Evolutionary conservation across 2,329 filamentous ascomycete genomes (phyloP).

Genomic region (Cladorrhinum sp.): DNA sequence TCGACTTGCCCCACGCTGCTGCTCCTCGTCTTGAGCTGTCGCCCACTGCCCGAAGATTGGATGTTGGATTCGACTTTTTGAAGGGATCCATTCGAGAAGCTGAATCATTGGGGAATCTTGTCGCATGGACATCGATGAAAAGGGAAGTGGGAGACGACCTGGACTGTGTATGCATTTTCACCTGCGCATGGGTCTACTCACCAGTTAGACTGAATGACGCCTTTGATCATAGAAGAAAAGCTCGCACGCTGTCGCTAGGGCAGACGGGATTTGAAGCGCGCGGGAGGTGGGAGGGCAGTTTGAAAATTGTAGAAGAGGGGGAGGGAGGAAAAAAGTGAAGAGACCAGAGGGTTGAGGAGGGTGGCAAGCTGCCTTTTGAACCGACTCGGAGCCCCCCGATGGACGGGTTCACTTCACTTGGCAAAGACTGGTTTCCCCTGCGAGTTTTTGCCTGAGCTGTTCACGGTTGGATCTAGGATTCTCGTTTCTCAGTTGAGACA

Average conservation of each 20-base stretch:
- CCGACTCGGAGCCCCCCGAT: slow-evolving; percentile 17
- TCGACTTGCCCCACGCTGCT: background rate
- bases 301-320: slow-evolving; percentile 27
- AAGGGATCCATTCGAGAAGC: background rate
- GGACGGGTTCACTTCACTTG: slow-evolving; percentile 10
- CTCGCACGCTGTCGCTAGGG: slow-evolving; percentile 16
- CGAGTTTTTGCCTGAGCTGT: slow-evolving; percentile 7
- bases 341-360: slow-evolving; percentile 26
- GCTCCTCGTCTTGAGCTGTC: background rate
- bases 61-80: background rate
- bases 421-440: slow-evolving; percentile 12
- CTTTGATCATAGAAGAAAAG: slow-evolving; percentile 13
- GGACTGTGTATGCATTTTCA: background rate
- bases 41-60: background rate
- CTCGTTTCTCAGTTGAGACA: slow-evolving; percentile 24
- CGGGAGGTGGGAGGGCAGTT: slow-evolving; percentile 6
- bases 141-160: background rate
- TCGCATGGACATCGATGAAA: background rate
- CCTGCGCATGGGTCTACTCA: slow-evolving; percentile 15
- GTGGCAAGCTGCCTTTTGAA: slow-evolving; percentile 38
- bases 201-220: slow-evolving; percentile 19
- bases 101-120: background rate
- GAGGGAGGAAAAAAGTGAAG: slow-evolving; percentile 27
- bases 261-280: slow-evolving; percentile 13
- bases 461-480: slow-evolving; percentile 19